Conservation (phyloP, 2,329 filamentous ascomycete genomes). For the Pseudocercospora ulei region DNA sequence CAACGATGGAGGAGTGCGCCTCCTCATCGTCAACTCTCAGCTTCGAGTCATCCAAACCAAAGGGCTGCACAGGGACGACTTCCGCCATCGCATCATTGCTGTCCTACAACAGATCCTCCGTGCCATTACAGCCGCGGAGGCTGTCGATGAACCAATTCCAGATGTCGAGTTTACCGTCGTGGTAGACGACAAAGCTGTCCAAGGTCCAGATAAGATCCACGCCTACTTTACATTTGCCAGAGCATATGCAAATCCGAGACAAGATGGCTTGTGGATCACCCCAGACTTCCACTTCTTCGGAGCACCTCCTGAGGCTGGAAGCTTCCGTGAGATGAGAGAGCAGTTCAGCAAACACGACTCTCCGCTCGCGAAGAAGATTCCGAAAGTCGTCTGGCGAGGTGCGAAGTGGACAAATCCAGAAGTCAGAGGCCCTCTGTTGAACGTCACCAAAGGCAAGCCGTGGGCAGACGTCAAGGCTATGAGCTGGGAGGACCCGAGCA, state of each 20-base stretch:
- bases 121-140: constrained; percentile 19
- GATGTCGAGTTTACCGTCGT: constrained; percentile 21
- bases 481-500: constrained; percentile 22
- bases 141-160: constrained; percentile 18
- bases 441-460: constrained; percentile 27
- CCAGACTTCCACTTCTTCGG: constrained; percentile 24
- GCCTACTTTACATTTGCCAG: constrained; percentile 19
- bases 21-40: constrained; percentile 21
- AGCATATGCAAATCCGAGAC: constrained; percentile 17
- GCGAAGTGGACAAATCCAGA: constrained; percentile 25
- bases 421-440: constrained; percentile 30
- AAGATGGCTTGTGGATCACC: constrained; percentile 21
- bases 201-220: constrained; percentile 9
- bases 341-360: constrained; percentile 22
- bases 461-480: constrained; percentile 35
- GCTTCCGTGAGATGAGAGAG: constrained; percentile 19
- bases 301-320: constrained; percentile 18
- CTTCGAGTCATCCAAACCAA: constrained; percentile 19
- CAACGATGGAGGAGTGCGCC: constrained; percentile 28
- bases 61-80: constrained; percentile 24
- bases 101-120: constrained; percentile 23
- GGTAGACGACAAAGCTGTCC: constrained; percentile 20
- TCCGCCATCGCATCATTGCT: constrained; percentile 29
- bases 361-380: constrained; percentile 25
- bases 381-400: constrained; percentile 30